Evolutionary conservation across 805 yeast species (phyloP).

Genomic region (Kodamaea neixiangensis): DNA sequence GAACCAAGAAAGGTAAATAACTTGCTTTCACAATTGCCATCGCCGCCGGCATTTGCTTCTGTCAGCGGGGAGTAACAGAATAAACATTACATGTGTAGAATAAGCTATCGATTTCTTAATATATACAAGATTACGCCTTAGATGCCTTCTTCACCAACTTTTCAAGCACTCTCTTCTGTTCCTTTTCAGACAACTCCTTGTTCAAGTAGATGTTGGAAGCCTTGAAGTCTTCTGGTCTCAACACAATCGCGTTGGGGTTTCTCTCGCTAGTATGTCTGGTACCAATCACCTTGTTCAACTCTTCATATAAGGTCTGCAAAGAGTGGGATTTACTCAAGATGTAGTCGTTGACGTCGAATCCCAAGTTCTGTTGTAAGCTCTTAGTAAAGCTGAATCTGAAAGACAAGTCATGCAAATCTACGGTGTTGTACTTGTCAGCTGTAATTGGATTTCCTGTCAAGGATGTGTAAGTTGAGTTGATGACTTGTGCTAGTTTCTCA

Average conservation of each 20-base stretch:
- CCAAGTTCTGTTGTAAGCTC: slow-evolving; percentile 47
- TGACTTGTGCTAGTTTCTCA: slow-evolving; percentile 24
- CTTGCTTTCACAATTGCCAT: slow-evolving; percentile 10
- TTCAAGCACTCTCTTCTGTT: slow-evolving; percentile 47
- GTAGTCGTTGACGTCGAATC: slow-evolving; percentile 56
- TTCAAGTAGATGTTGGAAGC: slow-evolving; percentile 57
- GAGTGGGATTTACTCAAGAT: slow-evolving; percentile 44
- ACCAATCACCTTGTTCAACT: slow-evolving; percentile 42
- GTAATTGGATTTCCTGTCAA: slow-evolving; percentile 20
- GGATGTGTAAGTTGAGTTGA: slow-evolving; percentile 27
- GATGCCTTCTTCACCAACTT: slow-evolving; percentile 50
- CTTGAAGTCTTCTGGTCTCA: slow-evolving; percentile 54
- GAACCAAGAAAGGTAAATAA: slow-evolving; percentile 1
- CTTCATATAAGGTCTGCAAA: slow-evolving; percentile 38
- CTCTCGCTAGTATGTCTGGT: slow-evolving; percentile 55
- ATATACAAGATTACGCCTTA: slow-evolving; percentile 17
- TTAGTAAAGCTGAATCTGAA: slow-evolving; percentile 53
- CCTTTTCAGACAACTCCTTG: slow-evolving; percentile 47
- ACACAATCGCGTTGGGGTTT: slow-evolving; percentile 73
- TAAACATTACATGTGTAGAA: background rate
- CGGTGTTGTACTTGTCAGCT: slow-evolving; percentile 13
- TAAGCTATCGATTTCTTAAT: background rate
- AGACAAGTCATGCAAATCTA: slow-evolving; percentile 43
- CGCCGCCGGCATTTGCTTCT: slow-evolving; percentile 13
- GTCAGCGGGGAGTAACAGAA: background rate